Evolutionary conservation across 2,329 filamentous ascomycete genomes (phyloP), one percentile per base, ranked within the genome.

Genomic region (Trichoderma citrinoviride): DNA sequence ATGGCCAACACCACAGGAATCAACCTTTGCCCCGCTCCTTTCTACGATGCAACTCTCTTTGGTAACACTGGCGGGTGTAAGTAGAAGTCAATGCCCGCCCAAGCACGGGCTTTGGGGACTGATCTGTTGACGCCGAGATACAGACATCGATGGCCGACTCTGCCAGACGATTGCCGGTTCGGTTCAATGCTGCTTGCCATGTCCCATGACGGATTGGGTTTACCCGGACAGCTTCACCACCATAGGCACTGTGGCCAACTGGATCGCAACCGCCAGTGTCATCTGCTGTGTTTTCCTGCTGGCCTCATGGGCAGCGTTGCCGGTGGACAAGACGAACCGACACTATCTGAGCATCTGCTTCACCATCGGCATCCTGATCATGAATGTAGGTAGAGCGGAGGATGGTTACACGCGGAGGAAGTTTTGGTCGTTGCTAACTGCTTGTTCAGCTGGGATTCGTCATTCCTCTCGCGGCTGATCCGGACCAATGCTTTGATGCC

Each of bases 331-430:
- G 80, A 97, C 95, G 7, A 87, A 92, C 73, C 88, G 93, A 61
- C 95, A 99, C 76, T 98, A 98, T 73, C 82, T 99, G 43, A 97
- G 91, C 74, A 90, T 97, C 68, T 95, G 92, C 75, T 81, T 98
- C 58, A 90, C 91, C 5, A 77, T 91, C 50, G 91, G 87, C 5
- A 87, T 94, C 46, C 79, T 90, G 47, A 81, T 94, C 65, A 91
- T 98, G 84, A 90, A 90, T 75, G 91, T 93, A 79, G 81, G 90
- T 82, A 43, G 60, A 40, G 21, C 21, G 46, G 29, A 29, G 17
- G 21, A 29, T 14, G 56, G n/a, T 56, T 61, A 25, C 56, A 55
- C 56, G 33, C 19, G 33, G 43, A 50, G 25, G 43, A 23, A 43
- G 37, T 6, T 25, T 43, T 41, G 37, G 44, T 44, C 64, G 12